phyloP scores from a whole-genome alignment of 345 rosid genomes.

The Populus simonii region DNA sequence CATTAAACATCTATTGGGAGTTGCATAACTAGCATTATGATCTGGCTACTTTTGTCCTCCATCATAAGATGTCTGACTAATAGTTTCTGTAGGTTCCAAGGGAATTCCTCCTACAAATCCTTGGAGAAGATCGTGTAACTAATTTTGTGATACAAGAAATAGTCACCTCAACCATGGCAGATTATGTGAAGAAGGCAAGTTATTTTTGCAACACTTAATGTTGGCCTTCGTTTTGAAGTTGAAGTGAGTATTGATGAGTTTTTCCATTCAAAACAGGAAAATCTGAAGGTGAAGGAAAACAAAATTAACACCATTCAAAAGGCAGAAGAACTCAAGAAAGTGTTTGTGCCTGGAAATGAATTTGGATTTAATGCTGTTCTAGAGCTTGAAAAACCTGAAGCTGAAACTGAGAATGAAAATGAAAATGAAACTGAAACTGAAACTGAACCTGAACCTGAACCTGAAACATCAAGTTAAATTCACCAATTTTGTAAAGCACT shows the following conservation, averaged over 20 bases:
- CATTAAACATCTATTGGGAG: no score
- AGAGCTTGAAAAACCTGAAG: slow-evolving; percentile 39
- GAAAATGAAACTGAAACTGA: slow-evolving; percentile 1
- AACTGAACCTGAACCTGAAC: no score
- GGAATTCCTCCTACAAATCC: slow-evolving; percentile 46
- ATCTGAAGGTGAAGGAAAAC: slow-evolving; percentile 49
- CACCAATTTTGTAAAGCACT: not conserved
- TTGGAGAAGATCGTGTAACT: slow-evolving; percentile 56
- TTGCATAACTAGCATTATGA: not conserved
- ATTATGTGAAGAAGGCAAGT: slow-evolving; percentile 52
- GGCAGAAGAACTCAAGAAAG: slow-evolving; percentile 46
- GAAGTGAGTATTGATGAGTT: not conserved
- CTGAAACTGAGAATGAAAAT: slow-evolving; percentile 19
- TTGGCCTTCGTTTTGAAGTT: not conserved
- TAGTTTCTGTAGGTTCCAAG: slow-evolving; percentile 43
- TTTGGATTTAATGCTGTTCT: slow-evolving; percentile 51
- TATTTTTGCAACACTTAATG: not conserved
- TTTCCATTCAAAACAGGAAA: slow-evolving; percentile 35
- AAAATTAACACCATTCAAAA: slow-evolving; percentile 51
- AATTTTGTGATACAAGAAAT: slow-evolving; percentile 62
- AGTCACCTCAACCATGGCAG: slow-evolving; percentile 56
- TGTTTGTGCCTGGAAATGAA: slow-evolving; percentile 48
- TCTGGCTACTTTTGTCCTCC: not conserved
- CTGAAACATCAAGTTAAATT: slow-evolving; percentile 4
- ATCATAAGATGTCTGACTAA: not conserved